Evolutionary conservation across 139 green algal species (phyloP).

Genomic region (Pleodorina starrii): DNA sequence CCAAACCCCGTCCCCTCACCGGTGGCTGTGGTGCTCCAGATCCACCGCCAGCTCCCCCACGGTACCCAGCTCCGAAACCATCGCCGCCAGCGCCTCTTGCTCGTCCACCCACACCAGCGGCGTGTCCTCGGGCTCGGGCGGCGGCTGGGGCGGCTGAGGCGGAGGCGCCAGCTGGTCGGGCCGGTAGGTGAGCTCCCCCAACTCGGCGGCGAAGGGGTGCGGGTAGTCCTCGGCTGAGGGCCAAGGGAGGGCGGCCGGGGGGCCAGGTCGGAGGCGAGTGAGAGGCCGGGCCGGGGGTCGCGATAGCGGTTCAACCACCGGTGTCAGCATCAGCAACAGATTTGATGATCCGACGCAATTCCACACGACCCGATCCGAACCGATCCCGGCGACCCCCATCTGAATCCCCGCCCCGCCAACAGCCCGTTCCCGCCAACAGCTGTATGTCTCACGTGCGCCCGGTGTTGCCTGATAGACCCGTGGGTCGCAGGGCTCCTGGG

Average conservation of each 20-base stretch:
- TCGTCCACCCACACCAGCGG: constrained; percentile 78
- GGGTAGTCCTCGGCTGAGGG: constrained; percentile 16
- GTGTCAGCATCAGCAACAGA: neutral
- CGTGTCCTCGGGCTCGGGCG: constrained; percentile 56
- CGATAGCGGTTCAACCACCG: neutral
- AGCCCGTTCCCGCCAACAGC: neutral
- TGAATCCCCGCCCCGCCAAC: too few relatives aligned
- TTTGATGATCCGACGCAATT: neutral
- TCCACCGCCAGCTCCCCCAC: constrained; percentile 86
- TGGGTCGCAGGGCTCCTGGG: constrained; percentile 3
- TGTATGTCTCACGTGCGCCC: neutral
- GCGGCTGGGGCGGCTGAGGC: neutral
- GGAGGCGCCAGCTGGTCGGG: constrained; percentile 45
- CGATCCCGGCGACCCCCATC: neutral
- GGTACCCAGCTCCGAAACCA: constrained; percentile 65
- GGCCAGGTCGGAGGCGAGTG: neutral
- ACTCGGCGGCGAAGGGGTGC: constrained; percentile 75
- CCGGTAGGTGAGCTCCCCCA: constrained; percentile 68
- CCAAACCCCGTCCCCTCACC: constrained; percentile 50
- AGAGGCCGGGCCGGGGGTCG: too few relatives aligned
- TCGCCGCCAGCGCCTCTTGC: constrained; percentile 47
- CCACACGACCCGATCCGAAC: neutral
- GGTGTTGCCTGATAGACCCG: neutral
- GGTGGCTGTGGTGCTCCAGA: constrained; percentile 91
- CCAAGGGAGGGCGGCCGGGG: neutral